Evolutionary conservation across 2,329 filamentous ascomycete genomes (phyloP), one percentile per base, ranked within the genome.

Genomic region (Tolypocladium sp.): DNA sequence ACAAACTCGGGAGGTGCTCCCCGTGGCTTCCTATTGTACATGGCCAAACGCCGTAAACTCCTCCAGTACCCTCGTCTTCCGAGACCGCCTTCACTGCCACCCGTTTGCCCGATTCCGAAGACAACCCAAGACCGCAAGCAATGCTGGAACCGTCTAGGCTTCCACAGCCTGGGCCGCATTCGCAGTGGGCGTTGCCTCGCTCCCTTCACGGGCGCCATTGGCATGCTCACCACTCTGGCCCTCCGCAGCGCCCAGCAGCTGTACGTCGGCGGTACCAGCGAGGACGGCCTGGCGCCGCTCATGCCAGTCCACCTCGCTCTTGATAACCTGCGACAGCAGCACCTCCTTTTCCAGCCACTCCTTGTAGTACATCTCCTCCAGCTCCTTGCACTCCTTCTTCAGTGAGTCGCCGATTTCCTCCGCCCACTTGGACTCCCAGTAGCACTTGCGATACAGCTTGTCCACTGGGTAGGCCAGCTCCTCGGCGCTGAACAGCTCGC

Each of bases 301-400:
- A 65, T 86, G 83, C 75, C 87, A 86, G 70, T 87, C 84, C 40
- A 83, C 78, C 70, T 93, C 90, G 66, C 77, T 80, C 66, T 81
- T 73, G 65, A 91, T 80, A 38, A 88, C 81, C 68, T 91, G 90
- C 59, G 90, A 84, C n/a, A 94, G 73, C 22, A 93, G 73, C 37
- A 90, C 80, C 73, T 94, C 90, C 73, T 93, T 93, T 73, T 90
- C 85, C 17, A 85, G 76, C 90, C 90, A 94, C 69, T 91, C 89
- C 62, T 85, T 80, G 70, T 84, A 84, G 71, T 88, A 86, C 15
- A 79, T 67, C 41, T 83, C 82, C 70, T 93, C 89, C 71, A 88
- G 81, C 51, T 77, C 76, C 63, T 86, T 84, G 64, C 86, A 84
- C 70, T 92, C 86, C 58, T 77, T 77, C 65, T 81, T 82, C 56